Base-by-base conservation (phyloP, 768 basidiomycete species). In the Lentinula boryana region DNA sequence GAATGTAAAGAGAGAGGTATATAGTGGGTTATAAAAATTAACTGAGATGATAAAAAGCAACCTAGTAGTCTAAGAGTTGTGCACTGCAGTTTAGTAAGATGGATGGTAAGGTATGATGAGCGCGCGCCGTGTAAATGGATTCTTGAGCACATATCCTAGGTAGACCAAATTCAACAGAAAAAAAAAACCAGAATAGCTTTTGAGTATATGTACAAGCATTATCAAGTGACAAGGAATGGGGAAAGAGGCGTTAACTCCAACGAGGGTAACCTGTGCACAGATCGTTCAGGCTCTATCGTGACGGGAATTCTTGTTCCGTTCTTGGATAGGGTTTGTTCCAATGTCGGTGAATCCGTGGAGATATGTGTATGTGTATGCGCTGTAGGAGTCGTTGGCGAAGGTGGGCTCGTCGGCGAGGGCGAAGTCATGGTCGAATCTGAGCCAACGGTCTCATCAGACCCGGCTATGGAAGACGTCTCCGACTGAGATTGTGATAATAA, bases 351-450 rank as follows among this genome's bases (percentile, higher is more conserved):
- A n/a, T 35, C 48, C 5, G 48, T 10, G 32, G 33, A 51, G 3
- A 27, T 33, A 33, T 16, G 6, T 18, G 12, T 18, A 18, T 32
- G 13, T 51, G 50, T 51, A 33, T 23, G 18, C 7, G 46, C 46
- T 9, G n/a, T 51, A n/a, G 31, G 32, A 33, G 50, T 51, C 8
- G 13, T 51, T 32, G 50, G 33, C 27, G 50, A 51, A 35, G 50
- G 50, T 5, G 50, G 31, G n/a, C 6, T 51, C 13, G 31, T 51
- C 85, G 0, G 84, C 85, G 75, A 87, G 86, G 15, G 81, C 81
- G 15, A 85, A 70, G 68, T 84, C 85, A 68, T 84, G 83, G 65
- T 82, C 77, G 56, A 87, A 18, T 32, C 50, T n/a, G 50, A 51
- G 31, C n/a, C 31, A 5, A 27, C 27, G 31, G 21, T 13, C 10